Conservation (phyloP, 2,329 filamentous ascomycete genomes). For the Myriosclerotinia scirpicola region DNA sequence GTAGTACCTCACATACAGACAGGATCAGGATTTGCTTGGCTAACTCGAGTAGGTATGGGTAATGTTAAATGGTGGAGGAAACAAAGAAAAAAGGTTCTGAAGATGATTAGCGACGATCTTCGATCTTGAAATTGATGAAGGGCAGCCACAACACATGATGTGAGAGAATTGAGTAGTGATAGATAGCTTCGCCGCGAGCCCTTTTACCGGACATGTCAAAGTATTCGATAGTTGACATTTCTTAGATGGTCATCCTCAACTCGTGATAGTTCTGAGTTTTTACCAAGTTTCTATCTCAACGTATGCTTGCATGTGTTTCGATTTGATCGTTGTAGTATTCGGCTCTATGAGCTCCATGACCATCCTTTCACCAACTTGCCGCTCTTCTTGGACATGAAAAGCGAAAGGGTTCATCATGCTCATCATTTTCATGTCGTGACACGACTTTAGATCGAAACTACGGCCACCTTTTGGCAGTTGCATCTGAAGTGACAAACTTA, state of each 20-base stretch:
- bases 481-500: conserved; percentile 2
- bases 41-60: conserved; percentile 7
- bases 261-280: conserved; percentile 14
- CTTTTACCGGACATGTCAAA: conserved; percentile 9
- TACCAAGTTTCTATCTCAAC: conserved; percentile 8
- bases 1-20: conserved; percentile 19
- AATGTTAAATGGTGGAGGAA: conserved; percentile 5
- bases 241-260: conserved; percentile 17
- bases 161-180: conserved; percentile 14
- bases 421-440: conserved; percentile 19
- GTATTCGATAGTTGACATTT: conserved; percentile 14
- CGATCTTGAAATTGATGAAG: conserved; percentile 16
- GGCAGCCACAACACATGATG: conserved; percentile 8
- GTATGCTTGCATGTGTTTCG: conserved; percentile 18
- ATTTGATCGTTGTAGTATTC: conserved; percentile 16
- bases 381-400: conserved; percentile 6
- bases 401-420: conserved; percentile 8
- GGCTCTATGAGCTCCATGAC: conserved; percentile 10
- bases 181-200: conserved; percentile 17
- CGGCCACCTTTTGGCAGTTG: conserved; percentile 16
- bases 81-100: background rate
- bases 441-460: conserved; percentile 17
- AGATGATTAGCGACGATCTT: conserved; percentile 4
- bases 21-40: conserved; percentile 12
- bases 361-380: conserved; percentile 10